Evolutionary conservation across 345 rosid genomes (phyloP), one percentile per base, ranked within the genome.

Genomic region (Gossypium sturtianum): DNA sequence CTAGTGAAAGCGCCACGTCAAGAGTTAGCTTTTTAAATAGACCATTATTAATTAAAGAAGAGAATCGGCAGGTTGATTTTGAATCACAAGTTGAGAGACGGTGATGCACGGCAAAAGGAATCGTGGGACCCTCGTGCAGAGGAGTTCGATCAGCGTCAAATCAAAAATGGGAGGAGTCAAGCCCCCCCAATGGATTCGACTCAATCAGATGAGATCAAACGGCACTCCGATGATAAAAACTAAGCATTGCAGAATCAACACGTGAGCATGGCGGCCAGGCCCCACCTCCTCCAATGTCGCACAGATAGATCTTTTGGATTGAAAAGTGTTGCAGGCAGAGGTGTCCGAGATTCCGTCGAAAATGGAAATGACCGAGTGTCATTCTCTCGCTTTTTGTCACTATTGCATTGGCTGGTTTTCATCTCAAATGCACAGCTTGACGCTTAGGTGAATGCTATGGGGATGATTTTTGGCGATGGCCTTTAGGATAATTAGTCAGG

Each of bases 91-190:
- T 54, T 22, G 7, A 59, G 17, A 41, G 70, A 44, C 3, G 63
- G 66, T 51, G 83, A 74, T 73, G 74, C 75, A 69, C 77, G 76
- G 52, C 74, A 74, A 69, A 43, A 10, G 22, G 5, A n/a, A 20
- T 1, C 12, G 12, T 9, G 47, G 47, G 59, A 49, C 41, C 60
- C 25, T 0, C 5, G 47, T 12, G 2, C 10, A 3, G 43, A 53
- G n/a, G 8, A 25, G 74, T 70, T 70, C 38, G 62, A 58, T 58
- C 62, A 22, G 44, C 41, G 1, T 71, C 74, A 43, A 57, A 71
- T 57, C 16, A 57, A 23, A 2, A 57, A 58, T 17, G 15, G 7
- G 9, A 4, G 9, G 12, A 3, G 51, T 34, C 38, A 16, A 56
- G 2, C 0, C 17, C 17, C 2, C 1, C 10, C 54, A 29, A 34